Conservation (phyloP, 352 stramenopile species). For the Chrysophaeum taylorii region DNA sequence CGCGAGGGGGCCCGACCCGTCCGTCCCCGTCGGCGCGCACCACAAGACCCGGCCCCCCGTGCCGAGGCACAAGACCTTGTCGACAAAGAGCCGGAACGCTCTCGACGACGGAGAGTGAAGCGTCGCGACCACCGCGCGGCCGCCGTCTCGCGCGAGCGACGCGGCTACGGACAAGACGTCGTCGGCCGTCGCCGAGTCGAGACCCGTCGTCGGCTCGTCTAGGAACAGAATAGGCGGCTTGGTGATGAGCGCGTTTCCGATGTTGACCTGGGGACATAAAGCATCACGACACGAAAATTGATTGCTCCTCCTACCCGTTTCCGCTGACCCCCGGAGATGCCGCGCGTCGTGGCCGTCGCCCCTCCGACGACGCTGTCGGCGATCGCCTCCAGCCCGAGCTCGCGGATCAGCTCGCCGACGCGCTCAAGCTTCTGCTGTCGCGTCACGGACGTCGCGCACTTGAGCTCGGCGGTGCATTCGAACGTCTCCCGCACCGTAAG, state of each 20-base stretch:
- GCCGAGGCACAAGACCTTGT: background rate
- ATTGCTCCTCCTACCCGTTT: no score
- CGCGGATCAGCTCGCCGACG: conserved; percentile 40
- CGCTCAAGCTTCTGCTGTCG: conserved; percentile 23
- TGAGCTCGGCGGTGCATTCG: conserved; percentile 14
- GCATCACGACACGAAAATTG: no score
- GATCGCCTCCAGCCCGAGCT: conserved; percentile 41
- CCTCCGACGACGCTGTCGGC: conserved; percentile 46
- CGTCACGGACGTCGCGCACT: background rate
- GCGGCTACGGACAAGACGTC: conserved; percentile 59
- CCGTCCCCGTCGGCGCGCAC: background rate
- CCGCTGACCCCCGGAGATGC: conserved; percentile 23
- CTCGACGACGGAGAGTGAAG: conserved; percentile 49
- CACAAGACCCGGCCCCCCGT: background rate
- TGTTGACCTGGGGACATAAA: no score
- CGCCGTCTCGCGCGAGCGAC: conserved; percentile 46
- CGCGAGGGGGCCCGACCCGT: background rate
- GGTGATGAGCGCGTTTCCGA: conserved; percentile 28
- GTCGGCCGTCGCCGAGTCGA: conserved; percentile 37
- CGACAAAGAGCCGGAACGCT: conserved; percentile 61
- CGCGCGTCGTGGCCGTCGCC: conserved; percentile 1
- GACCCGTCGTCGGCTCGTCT: conserved; percentile 28
- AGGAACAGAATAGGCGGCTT: conserved; percentile 25
- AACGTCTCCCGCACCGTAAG: conserved; percentile 11
- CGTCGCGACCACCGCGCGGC: conserved; percentile 52